A percentile compares a stretch with the other conserved stretches of the same genome.
phyloP scores from a whole-genome alignment of 495 filamentous ascomycete genomes.

The Penicillium psychrofluorescens region DNA sequence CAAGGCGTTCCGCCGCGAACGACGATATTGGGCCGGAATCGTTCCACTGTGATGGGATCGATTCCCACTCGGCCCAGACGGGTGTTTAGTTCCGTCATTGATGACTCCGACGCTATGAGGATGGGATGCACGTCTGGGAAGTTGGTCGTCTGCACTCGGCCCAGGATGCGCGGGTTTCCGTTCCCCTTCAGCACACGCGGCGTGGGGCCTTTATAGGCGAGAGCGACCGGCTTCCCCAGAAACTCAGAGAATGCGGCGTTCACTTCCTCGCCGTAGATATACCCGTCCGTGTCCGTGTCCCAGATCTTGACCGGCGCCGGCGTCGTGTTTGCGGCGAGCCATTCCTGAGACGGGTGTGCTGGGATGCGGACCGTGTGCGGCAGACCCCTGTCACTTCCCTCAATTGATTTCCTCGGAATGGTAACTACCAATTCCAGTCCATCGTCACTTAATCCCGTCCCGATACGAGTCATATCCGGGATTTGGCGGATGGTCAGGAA shows the following conservation, averaged over 20 bases:
- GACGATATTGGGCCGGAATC: slow-evolving; percentile 84
- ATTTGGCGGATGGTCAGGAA: slow-evolving; percentile 41
- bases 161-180: slow-evolving; percentile 25
- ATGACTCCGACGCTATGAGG: slow-evolving; percentile 46
- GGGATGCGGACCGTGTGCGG: slow-evolving; percentile 21
- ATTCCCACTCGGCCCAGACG: slow-evolving; percentile 14
- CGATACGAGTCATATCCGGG: slow-evolving; percentile 35
- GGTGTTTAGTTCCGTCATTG: slow-evolving; percentile 33
- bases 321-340: slow-evolving; percentile 26
- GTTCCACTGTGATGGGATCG: slow-evolving; percentile 37
- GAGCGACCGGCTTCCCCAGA: slow-evolving; percentile 21
- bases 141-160: slow-evolving; percentile 29
- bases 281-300: slow-evolving; percentile 33
- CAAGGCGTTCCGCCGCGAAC: slow-evolving; percentile 55
- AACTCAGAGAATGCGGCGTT: slow-evolving; percentile 30
- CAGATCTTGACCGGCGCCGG: slow-evolving; percentile 30
- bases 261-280: slow-evolving; percentile 24
- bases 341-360: slow-evolving; percentile 19
- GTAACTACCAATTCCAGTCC: slow-evolving; percentile 16
- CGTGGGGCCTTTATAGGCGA: slow-evolving; percentile 38
- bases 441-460: slow-evolving; percentile 23
- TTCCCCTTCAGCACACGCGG: slow-evolving; percentile 34
- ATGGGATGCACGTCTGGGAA: slow-evolving; percentile 39
- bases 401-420: slow-evolving; percentile 9
- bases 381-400: no score